Evolutionary conservation across 2,329 filamentous ascomycete genomes (phyloP), one percentile per base, ranked within the genome.

Genomic region (Elsinoe necatrix): DNA sequence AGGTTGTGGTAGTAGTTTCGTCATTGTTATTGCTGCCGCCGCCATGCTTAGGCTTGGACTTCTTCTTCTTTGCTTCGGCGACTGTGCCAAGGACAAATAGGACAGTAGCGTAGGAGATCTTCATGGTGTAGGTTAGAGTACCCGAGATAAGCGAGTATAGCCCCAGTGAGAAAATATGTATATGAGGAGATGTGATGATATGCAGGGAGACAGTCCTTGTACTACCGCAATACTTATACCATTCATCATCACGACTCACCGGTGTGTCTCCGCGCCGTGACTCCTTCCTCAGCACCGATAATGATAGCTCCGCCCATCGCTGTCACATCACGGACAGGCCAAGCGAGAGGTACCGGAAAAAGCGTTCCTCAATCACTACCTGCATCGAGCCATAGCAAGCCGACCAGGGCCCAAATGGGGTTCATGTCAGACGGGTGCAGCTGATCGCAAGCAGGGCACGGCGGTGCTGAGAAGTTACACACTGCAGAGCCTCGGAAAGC

Each of bases 11-110:
- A 1, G 48, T 52, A 3, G 48, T 52, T 11, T 27, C 9, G 25
- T 50, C 45, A 25, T 25, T 37, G 20, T 21, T 35, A 25, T n/a
- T 9, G 27, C 27, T 29, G 4, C 31, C 25, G 12, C 48, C 48
- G 14, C 29, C 31, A 12, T 39, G 18, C 31, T 52, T 52, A 2
- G 48, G 31, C 48, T 52, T 52, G 47, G 25, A 34, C 48, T 52
- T 52, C 48, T 52, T 50, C 45, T 50, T 52, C 31, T 52, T 52
- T 16, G 48, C 48, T 25, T 52, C 48, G n/a, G 16, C 48, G 2
- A 39, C 29, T 2, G 48, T 52, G 31, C 48, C 48, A n/a, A 52
- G 48, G 7, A 39, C 31, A n/a, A 52, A 52, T 16, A 52, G 20
- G 31, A 52, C 21, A 18, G 48, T 23, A 7, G 48, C 31, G 31